Base-by-base conservation (phyloP, 1,284 basidiomycete genomes). In the Boletellus deceptivus region DNA sequence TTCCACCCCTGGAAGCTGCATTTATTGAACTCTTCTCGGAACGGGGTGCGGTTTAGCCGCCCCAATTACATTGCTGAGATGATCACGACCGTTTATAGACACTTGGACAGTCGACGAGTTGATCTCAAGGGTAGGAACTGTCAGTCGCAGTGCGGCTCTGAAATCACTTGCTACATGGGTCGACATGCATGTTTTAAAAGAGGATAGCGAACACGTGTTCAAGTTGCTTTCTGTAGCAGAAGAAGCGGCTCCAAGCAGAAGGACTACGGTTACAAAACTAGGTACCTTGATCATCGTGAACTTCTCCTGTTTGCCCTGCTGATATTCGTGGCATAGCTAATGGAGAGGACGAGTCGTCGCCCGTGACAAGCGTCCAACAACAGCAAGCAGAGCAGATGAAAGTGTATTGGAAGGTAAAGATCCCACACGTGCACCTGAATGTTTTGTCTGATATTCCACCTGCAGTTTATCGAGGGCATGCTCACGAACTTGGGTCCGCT, bases 1-100 rank as follows among this genome's bases (percentile, higher is more conserved):
- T 91, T 4, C 84, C 86, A 0, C 90, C 93, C 0, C 70, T 98
- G 16, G 92, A 97, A 67, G 95, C 93, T 7, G 87, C 91, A 0
- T 82, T 96, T 50, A 84, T 93, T 38, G 93, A 96, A 62, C 71
- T 93, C 5, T 97, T 97, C 66, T 86, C 85, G 1, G 72, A 80
- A 49, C 80, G 84, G 67, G 75, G 89, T 84, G 45, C 25, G 48
- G 50, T 13, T n/a, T 36, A 13, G 18, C 24, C 2, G 3, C 8
- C 7, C 31, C 6, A 4, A 22, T 24, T 14, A 34, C 14, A 6
- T 39, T 22, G 10, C 34, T 46, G 4, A 14, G 33, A 33, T 41
- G 37, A 53, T 29, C 16, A 20, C 14, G 17, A 17, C 14, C 5
- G 42, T 53, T 7, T 27, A 18, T 57, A 93, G 91, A 80, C 55